Base-by-base conservation (phyloP, 805 yeast species). In the Suhomyces sp. region DNA sequence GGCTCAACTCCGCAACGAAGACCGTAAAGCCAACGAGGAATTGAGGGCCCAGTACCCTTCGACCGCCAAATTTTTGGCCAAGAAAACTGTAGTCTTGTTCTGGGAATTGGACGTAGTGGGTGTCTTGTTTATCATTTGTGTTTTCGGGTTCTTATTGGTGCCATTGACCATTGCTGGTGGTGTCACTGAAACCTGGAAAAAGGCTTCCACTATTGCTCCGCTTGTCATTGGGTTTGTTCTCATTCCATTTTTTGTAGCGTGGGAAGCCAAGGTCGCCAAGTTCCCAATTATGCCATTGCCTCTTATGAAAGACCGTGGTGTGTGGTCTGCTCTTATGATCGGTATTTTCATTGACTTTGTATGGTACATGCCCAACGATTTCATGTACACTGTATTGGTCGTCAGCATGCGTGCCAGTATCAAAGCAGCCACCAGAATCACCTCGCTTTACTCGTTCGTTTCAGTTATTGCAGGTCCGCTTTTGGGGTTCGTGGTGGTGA, bases 131-230 rank as follows among this genome's bases (percentile, higher is more conserved):
- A 63, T 87, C 59, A 74, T 81, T 49, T 79, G 80, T 24, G 76
- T 78, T 2, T 71, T 88, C 22, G 90, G 89, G 42, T 79, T 86
- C 58, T 73, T 88, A 45, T 73, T 88, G 54, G 84, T 83, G 22
- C 94, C 96, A 22, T 76, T 88, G 58, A 87, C 94, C 10, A 68
- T 88, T 29, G 92, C 92, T 10, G 92, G 90, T 57, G 91, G 91
- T 56, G 64, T 69, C 35, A 46, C 62, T 1, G 57, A 71, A 2
- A 73, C 76, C 49, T 88, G 96, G 96, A 62, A 71, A 50, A 71
- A 74, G 53, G 89, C 83, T 15, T 73, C 81, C 45, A 76, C 85
- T 58, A 83, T 88, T 59, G 93, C 78, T 6, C 90, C 92, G 2
- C 69, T 87, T 48, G 88, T 85, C 19, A 63, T 88, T 52, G 94